Evolutionary conservation across 257 asterid species (phyloP).

Genomic region (Rauvolfia tetraphylla): DNA sequence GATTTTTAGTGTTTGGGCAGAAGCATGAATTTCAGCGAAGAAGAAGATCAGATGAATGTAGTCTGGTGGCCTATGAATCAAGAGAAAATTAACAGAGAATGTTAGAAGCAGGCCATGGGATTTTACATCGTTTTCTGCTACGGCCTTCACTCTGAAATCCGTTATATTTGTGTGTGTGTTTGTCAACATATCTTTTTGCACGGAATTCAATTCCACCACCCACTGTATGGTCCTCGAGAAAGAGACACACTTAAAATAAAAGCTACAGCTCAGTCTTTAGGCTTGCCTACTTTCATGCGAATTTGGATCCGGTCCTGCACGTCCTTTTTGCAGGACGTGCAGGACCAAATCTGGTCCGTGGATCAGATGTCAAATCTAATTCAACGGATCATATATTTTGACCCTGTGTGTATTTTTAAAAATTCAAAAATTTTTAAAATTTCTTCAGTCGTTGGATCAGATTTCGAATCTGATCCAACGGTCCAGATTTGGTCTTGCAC

Average conservation of each 20-base stretch:
- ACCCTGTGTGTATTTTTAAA: too few species aligned
- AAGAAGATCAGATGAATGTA: conserved; percentile 6
- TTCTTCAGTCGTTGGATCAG: too few species aligned
- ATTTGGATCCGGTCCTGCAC: too few species aligned
- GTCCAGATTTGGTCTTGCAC: too few species aligned
- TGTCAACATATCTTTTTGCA: conserved; percentile 43
- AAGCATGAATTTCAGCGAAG: conserved; percentile 48
- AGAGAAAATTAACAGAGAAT: conserved; percentile 47
- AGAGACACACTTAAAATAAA: conserved; percentile 20
- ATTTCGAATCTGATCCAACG: too few species aligned
- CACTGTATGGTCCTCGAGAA: conserved; percentile 39
- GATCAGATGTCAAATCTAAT: too few species aligned
- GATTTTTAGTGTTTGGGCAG: background rate
- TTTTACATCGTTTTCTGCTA: conserved; percentile 30
- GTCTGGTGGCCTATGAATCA: conserved; percentile 19
- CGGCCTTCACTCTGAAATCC: conserved; percentile 15
- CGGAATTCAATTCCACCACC: conserved; percentile 55
- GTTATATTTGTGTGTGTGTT: conserved; percentile 16
- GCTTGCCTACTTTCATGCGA: conserved; percentile 69
- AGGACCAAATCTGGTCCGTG: too few species aligned
- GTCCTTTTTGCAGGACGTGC: too few species aligned
- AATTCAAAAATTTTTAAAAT: too few species aligned
- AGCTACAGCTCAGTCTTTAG: conserved; percentile 23
- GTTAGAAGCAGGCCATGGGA: conserved; percentile 29
- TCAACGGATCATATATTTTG: too few species aligned